phyloP scores from a whole-genome alignment of 148 eudicot genomes.

The Limonium bicolor region DNA sequence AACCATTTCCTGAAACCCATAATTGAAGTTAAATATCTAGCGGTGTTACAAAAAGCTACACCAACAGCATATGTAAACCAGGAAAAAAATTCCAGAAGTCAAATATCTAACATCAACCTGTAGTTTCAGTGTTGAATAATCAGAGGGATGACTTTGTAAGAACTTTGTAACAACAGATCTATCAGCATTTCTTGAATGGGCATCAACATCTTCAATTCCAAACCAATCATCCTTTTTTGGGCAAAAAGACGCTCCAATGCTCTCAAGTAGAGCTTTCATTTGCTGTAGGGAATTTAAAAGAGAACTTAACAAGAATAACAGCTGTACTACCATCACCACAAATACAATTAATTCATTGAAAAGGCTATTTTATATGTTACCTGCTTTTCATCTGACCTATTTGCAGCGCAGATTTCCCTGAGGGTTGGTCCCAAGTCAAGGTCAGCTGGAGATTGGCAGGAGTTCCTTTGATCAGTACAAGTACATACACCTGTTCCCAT shows the following conservation, averaged over 20 bases:
- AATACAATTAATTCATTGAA: neutral
- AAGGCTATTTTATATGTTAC: constrained; percentile 16
- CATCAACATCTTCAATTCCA: constrained; percentile 38
- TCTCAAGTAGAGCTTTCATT: constrained; percentile 79
- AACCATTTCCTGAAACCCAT: constrained; percentile 63
- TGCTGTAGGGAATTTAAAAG: constrained; percentile 36
- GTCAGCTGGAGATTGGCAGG: constrained; percentile 28
- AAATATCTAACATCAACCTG: too few relatives aligned
- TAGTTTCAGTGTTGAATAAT: constrained; percentile 55
- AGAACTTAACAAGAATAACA: neutral
- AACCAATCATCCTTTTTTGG: constrained; percentile 69
- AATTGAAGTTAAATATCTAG: constrained; percentile 1
- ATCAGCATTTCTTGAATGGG: constrained; percentile 48
- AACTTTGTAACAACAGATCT: constrained; percentile 60
- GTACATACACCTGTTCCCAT: too few relatives aligned
- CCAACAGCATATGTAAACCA: neutral
- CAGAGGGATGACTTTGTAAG: constrained; percentile 73
- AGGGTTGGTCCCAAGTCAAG: constrained; percentile 56
- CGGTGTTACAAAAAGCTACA: neutral
- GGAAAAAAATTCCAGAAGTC: neutral
- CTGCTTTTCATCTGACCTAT: constrained; percentile 86
- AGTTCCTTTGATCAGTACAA: too few relatives aligned
- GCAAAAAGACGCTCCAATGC: constrained; percentile 69
- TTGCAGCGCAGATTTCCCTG: constrained; percentile 77
- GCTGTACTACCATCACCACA: neutral